A percentile compares a stretch with the other conserved stretches of the same genome.
Evolutionary conservation across 2,329 filamentous ascomycete species (phyloP).

Genomic region (Dactylella cylindrospora): DNA sequence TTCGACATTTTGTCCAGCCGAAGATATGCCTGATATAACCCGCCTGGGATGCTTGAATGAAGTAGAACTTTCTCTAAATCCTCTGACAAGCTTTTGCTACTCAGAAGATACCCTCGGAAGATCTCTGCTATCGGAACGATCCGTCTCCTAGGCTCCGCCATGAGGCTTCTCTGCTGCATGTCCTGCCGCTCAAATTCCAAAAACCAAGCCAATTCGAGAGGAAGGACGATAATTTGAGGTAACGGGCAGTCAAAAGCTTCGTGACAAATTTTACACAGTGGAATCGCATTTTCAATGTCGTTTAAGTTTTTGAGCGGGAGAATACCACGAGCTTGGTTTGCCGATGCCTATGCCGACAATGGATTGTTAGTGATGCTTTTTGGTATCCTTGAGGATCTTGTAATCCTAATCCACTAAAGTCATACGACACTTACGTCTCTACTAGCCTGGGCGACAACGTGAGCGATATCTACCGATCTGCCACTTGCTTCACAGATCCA

Average conservation of each 20-base stretch:
- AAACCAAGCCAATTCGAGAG: constrained; percentile 3
- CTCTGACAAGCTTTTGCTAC: background rate
- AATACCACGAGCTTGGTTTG: too few species aligned
- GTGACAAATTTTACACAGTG: constrained; percentile 6
- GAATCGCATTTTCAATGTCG: too few species aligned
- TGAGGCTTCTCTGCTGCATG: background rate
- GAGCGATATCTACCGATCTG: too few species aligned
- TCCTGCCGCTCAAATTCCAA: constrained; percentile 3
- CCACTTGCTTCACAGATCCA: too few species aligned
- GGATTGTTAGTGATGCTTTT: too few species aligned
- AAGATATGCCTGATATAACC: background rate
- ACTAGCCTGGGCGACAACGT: too few species aligned
- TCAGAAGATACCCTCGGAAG: background rate
- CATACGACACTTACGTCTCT: too few species aligned
- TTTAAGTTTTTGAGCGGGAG: too few species aligned
- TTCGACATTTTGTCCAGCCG: background rate
- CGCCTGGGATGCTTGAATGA: background rate
- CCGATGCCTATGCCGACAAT: too few species aligned
- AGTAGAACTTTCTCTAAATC: background rate
- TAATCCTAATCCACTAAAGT: too few species aligned
- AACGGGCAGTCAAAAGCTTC: background rate
- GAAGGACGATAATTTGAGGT: constrained; percentile 1
- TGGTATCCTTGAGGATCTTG: too few species aligned
- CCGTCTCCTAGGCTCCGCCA: too few species aligned
- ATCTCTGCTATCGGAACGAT: constrained; percentile 3